These are phyloP conservation scores for Coemansia sp. DNA, from an alignment of 192 early-diverging fungal genomes.

Conservation along the genomic window DNA sequence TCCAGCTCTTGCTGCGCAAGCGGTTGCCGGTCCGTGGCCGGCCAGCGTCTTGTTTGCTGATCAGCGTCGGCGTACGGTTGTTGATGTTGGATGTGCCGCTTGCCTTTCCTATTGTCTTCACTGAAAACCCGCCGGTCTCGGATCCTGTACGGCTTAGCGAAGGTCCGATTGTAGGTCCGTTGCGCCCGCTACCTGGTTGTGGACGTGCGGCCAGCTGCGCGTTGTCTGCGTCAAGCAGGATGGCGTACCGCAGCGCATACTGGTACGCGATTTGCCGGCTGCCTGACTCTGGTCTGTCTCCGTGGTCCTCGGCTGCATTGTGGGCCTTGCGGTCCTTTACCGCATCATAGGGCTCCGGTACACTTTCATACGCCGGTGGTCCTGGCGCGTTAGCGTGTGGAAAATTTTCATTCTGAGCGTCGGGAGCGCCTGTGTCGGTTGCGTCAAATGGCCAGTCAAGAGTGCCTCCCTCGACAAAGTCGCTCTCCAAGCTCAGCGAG, in stretches of 20 bases:
- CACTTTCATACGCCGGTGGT: neutral
- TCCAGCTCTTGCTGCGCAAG: conserved; percentile 29
- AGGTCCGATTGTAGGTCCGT: neutral
- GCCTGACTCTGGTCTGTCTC: conserved; percentile 4
- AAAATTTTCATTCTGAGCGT: neutral
- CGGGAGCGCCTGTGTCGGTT: neutral
- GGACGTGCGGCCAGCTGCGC: conserved; percentile 42
- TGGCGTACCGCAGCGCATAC: conserved; percentile 54
- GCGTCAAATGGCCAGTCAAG: conserved; percentile 17
- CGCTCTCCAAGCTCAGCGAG: conserved; percentile 12
- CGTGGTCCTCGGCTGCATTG: neutral
- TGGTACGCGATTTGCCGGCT: conserved; percentile 45
- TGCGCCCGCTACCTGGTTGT: neutral
- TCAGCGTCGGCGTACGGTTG: conserved; percentile 52
- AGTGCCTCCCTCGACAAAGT: conserved; percentile 7
- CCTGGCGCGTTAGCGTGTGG: neutral
- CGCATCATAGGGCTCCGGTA: neutral
- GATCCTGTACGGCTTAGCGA: conserved; percentile 2
- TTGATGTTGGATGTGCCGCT: conserved; percentile 42
- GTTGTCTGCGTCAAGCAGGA: conserved; percentile 50
- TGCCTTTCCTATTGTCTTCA: conserved; percentile 40
- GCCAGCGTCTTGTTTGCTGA: conserved; percentile 9
- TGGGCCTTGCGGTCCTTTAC: neutral
- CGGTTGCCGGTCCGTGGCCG: neutral
- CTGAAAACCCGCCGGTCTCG: conserved; percentile 13